A percentile compares a stretch with the other conserved stretches of the same genome.
These are phyloP conservation scores for Harrya chromipes DNA, from an alignment of 768 basidiomycete species.

Conservation along the genomic window DNA sequence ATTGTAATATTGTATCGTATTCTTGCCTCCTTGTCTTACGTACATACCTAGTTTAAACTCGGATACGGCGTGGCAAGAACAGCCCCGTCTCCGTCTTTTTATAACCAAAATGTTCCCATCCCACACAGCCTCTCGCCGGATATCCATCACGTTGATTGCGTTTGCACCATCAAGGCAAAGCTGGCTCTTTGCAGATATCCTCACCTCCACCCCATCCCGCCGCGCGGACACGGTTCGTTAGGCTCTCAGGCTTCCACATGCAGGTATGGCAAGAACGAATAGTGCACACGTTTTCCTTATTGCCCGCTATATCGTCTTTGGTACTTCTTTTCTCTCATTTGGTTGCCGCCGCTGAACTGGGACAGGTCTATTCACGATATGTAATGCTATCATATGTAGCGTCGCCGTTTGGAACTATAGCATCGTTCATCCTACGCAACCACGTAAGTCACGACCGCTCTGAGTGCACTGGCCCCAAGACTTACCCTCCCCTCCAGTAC, in stretches of 20 bases:
- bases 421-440: conserved; percentile 37
- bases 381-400: conserved; percentile 62
- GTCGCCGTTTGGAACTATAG: conserved; percentile 69
- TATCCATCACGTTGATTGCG: conserved; percentile 9
- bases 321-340: conserved; percentile 30
- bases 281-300: conserved; percentile 36
- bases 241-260: conserved; percentile 27
- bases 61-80: too few relatives aligned
- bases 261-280: conserved; percentile 29
- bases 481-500: conserved; percentile 29
- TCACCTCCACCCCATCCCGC: conserved; percentile 24
- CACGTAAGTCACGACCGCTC: conserved; percentile 36
- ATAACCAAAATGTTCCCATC: conserved; percentile 8
- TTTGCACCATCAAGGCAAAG: conserved; percentile 18
- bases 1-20: conserved; percentile 26
- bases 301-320: conserved; percentile 59
- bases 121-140: conserved; percentile 17
- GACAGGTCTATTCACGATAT: conserved; percentile 57
- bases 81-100: background rate
- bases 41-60: conserved; percentile 13
- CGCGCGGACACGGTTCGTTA: conserved; percentile 26
- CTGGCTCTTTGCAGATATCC: conserved; percentile 26
- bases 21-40: conserved; percentile 2
- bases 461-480: background rate
- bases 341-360: background rate